Percentiles rank a stretch among this genome's conserved stretches.
These are phyloP conservation scores for Brassica hybrid DNA, from an alignment of 441 rosid genomes.

Conservation along the genomic window DNA sequence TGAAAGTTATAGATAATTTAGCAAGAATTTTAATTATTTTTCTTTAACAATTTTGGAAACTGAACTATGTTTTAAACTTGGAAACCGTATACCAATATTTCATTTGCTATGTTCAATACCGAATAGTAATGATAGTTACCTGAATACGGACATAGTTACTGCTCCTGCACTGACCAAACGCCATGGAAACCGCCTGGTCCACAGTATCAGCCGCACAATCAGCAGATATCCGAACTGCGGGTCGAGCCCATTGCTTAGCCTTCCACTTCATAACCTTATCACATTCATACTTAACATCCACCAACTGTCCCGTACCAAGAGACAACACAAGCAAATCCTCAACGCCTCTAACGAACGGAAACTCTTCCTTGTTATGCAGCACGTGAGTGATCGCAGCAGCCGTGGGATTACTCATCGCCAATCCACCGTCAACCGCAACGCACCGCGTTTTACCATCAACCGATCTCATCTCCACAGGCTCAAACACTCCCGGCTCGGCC, in stretches of 20 bases:
- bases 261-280: constrained; percentile 83
- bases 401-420: constrained; percentile 90
- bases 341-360: constrained; percentile 91
- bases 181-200: constrained; percentile 95
- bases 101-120: too few species aligned
- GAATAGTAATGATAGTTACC: too few species aligned
- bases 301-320: constrained; percentile 80
- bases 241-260: constrained; percentile 88
- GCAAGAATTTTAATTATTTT: too few species aligned
- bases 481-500: constrained; percentile 80
- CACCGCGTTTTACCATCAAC: constrained; percentile 77
- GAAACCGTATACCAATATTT: too few species aligned
- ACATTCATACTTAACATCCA: constrained; percentile 71
- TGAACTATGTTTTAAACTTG: background rate
- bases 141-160: constrained; percentile 85
- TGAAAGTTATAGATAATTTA: too few species aligned
- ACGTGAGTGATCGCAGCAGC: constrained; percentile 97
- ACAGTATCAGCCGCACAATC: constrained; percentile 87
- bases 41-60: background rate
- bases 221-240: constrained; percentile 79
- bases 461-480: constrained; percentile 74
- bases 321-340: constrained; percentile 91
- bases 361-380: constrained; percentile 91
- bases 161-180: constrained; percentile 72
- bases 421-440: constrained; percentile 84